Evolutionary conservation across 805 yeast species (phyloP), one percentile per base, ranked within the genome.

Genomic region (Kuraishia ogatae): DNA sequence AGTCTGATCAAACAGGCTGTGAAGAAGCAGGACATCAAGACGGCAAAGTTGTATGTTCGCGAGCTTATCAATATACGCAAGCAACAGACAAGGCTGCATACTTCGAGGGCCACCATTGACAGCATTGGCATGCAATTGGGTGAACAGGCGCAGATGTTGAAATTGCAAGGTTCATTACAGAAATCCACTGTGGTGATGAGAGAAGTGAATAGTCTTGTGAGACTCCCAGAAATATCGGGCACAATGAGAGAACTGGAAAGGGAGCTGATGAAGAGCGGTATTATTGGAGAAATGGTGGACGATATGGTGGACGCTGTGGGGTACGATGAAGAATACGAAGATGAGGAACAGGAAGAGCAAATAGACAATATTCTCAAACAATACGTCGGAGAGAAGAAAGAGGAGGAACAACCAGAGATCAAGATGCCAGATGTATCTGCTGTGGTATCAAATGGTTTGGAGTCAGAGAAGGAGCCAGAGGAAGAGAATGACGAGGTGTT

Each of bases 211-310:
- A 78, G 79, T 50, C 74, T 94, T 63, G 85, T 92, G 1, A 77
- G 78, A 58, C 66, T 94, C 54, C 97, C 98, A 0, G 91, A 87
- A 60, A 71, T 94, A 54, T 83, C 83, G 62, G 83, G 81, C 11
- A 85, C 96, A 0, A 90, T 93, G 88, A 86, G 86, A 64, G 96
- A 87, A 61, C 72, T 94, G 56, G 88, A 93, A 57, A 85, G 81
- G 64, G 99, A 94, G 70, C 77, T 93, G 62, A 84, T 88, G 82
- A 87, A 85, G 68, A 81, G 88, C 13, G 94, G 94, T 0, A 80
- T 94, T 50, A 90, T 94, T 54, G 89, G 89, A 61, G 99, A 94
- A 66, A 94, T 94, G 98, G 85, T 92, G 66, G 90, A 88, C 56
- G 99, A 94, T 65, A 83, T 89, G 58, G 75, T 93, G 57, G 98